phyloP scores from a whole-genome alignment of 257 asterid genomes.

The Thymus quinquecostatus region DNA sequence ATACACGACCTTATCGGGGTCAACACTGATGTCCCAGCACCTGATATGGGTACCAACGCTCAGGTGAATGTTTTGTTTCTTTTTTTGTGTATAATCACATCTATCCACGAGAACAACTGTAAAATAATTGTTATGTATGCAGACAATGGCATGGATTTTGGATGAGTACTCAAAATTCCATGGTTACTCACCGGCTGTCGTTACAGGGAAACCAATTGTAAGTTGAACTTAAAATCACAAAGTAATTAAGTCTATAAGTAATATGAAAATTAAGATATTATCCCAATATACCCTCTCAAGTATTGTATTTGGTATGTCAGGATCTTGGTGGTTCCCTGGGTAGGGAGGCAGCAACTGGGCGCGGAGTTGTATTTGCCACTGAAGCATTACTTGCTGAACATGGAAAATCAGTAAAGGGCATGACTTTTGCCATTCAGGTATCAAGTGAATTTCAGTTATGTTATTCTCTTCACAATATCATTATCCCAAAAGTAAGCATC shows the following conservation, averaged over 20 bases:
- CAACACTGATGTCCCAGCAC: slow-evolving; percentile 94
- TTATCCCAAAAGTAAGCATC: slow-evolving; percentile 23
- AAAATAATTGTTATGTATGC: slow-evolving; percentile 35
- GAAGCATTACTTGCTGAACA: slow-evolving; percentile 86
- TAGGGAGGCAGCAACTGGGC: slow-evolving; percentile 95
- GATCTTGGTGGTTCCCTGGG: slow-evolving; percentile 96
- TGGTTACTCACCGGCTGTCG: slow-evolving; percentile 95
- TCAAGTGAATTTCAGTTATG: background rate
- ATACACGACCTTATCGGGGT: slow-evolving; percentile 94
- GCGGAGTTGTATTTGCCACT: slow-evolving; percentile 84
- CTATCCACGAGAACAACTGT: slow-evolving; percentile 4
- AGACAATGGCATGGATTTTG: slow-evolving; percentile 99
- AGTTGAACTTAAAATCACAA: slow-evolving; percentile 30
- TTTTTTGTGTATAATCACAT: slow-evolving; percentile 4
- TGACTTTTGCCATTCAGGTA: slow-evolving; percentile 84
- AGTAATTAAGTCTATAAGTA: background rate
- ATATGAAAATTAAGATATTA: slow-evolving; percentile 9
- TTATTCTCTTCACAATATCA: background rate
- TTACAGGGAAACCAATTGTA: slow-evolving; percentile 95
- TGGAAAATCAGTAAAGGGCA: slow-evolving; percentile 74
- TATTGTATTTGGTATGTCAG: slow-evolving; percentile 41
- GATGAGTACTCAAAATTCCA: slow-evolving; percentile 98
- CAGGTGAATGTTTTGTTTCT: slow-evolving; percentile 54
- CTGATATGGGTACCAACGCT: slow-evolving; percentile 98
- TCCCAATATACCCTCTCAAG: slow-evolving; percentile 14